These are phyloP conservation scores for Curvularia sp. DNA, from an alignment of 2,329 filamentous ascomycete genomes.

Conservation along the genomic window DNA sequence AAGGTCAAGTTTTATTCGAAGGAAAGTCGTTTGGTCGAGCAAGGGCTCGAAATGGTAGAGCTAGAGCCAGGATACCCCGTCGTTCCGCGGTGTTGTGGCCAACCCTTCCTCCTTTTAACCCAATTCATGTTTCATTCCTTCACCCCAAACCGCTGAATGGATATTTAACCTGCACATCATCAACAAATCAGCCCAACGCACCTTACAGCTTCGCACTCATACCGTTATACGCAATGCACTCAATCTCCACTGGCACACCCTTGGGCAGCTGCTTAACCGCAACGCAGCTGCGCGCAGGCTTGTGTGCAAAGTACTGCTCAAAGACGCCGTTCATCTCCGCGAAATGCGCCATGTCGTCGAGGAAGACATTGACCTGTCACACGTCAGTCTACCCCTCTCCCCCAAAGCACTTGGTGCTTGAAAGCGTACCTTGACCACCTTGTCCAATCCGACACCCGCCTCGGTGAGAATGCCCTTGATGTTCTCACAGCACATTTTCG, in stretches of 20 bases:
- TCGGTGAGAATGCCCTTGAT: conserved; percentile 82
- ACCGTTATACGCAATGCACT: conserved; percentile 73
- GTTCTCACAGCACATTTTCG: conserved; percentile 76
- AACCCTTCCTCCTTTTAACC: not conserved
- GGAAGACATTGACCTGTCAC: conserved; percentile 69
- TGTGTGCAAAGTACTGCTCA: conserved; percentile 80
- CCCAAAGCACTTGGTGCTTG: not conserved
- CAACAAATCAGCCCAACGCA: conserved; percentile 6
- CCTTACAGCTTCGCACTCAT: conserved; percentile 33
- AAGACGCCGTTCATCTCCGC: conserved; percentile 86
- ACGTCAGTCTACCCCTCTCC: not conserved
- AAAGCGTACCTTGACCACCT: conserved; percentile 79
- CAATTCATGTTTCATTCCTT: not conserved
- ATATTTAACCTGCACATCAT: conserved; percentile 24
- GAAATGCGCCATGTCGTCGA: conserved; percentile 91
- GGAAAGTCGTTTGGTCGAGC: not conserved
- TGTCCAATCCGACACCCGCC: conserved; percentile 77
- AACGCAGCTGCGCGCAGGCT: conserved; percentile 88
- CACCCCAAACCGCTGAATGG: not conserved
- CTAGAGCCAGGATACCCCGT: not conserved
- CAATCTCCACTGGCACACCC: conserved; percentile 87
- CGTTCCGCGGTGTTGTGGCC: not conserved
- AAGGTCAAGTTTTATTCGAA: not conserved
- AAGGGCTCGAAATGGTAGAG: not conserved
- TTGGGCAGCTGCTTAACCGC: conserved; percentile 89